Conservation (phyloP, 306 rosid species). For the Myrica gale region DNA sequence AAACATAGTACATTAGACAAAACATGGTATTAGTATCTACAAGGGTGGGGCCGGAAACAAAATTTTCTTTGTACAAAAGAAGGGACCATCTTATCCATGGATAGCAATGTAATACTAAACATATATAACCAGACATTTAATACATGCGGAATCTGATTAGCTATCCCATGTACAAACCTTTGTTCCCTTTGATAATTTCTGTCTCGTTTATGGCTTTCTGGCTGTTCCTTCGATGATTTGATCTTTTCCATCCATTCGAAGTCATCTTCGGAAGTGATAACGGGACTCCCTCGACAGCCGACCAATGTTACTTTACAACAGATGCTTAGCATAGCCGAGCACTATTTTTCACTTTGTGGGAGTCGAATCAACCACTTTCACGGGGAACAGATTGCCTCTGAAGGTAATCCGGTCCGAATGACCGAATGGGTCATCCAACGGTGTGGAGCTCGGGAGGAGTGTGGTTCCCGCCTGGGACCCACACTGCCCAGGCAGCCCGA, state of each 20-base stretch:
- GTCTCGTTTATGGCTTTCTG: neutral
- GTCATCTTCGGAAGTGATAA: conserved; percentile 1
- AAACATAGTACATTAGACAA: neutral
- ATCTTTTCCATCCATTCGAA: neutral
- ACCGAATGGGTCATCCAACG: too few relatives aligned
- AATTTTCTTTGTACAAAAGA: neutral
- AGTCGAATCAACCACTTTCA: conserved; percentile 2
- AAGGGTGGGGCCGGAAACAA: neutral
- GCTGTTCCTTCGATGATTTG: neutral
- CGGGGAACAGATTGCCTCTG: too few relatives aligned
- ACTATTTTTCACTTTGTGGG: conserved; percentile 1
- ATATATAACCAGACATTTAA: neutral
- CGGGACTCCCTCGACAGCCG: neutral
- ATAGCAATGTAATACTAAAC: neutral
- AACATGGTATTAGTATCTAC: neutral
- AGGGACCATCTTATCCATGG: neutral
- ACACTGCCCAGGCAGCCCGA: too few relatives aligned
- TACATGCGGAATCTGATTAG: neutral
- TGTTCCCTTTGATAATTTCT: neutral
- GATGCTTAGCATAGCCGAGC: conserved; percentile 8
- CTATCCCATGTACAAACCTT: neutral
- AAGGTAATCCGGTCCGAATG: too few relatives aligned
- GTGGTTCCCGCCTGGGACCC: too few relatives aligned
- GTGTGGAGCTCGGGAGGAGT: too few relatives aligned
- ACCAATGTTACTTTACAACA: neutral